phyloP scores from a whole-genome alignment of 306 rosid genomes.

The Begonia loranthoides region DNA sequence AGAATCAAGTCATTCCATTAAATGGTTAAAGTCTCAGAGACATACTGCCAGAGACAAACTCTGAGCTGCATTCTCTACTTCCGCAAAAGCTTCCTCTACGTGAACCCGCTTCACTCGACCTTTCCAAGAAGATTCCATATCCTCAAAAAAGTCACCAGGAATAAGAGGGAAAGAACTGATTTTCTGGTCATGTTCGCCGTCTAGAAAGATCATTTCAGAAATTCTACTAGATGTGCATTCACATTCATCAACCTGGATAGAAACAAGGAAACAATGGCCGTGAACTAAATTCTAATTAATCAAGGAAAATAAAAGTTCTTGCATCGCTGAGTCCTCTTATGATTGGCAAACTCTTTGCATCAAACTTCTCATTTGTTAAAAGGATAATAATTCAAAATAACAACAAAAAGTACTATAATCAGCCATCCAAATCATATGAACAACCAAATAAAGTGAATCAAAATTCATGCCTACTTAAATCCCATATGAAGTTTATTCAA shows the following conservation, averaged over 20 bases:
- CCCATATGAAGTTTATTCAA: too few relatives aligned
- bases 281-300: too few relatives aligned
- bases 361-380: too few relatives aligned
- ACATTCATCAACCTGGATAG: slow-evolving; percentile 60
- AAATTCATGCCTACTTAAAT: too few relatives aligned
- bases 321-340: too few relatives aligned
- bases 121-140: slow-evolving; percentile 86
- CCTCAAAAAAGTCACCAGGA: slow-evolving; percentile 77
- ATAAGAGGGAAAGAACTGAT: slow-evolving; percentile 46
- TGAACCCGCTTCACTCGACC: slow-evolving; percentile 79
- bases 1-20: neutral
- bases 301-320: too few relatives aligned
- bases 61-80: slow-evolving; percentile 64
- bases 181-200: slow-evolving; percentile 56
- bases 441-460: too few relatives aligned
- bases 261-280: slow-evolving; percentile 1
- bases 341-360: too few relatives aligned
- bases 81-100: slow-evolving; percentile 46
- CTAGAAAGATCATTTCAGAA: slow-evolving; percentile 52
- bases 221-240: slow-evolving; percentile 51
- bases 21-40: slow-evolving; percentile 11
- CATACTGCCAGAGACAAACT: slow-evolving; percentile 67
- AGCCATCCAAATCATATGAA: too few relatives aligned
- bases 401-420: too few relatives aligned
- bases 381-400: too few relatives aligned